Base-by-base conservation (phyloP, 2,329 filamentous ascomycete genomes). In the Trichoderma semiorbis region DNA sequence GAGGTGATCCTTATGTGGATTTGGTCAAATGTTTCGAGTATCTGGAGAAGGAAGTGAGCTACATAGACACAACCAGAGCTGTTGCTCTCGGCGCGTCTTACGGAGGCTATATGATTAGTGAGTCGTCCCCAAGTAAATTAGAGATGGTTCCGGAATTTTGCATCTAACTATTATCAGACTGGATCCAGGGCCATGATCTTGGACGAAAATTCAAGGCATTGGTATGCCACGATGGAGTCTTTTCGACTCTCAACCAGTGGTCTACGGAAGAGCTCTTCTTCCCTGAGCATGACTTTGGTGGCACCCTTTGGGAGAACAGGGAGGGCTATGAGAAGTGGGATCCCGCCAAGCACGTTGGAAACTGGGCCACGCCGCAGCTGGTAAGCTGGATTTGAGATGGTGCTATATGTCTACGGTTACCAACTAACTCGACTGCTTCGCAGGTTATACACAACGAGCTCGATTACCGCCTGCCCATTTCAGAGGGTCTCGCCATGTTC, bases 351-450 rank as follows among this genome's bases (percentile, higher is more conserved):
- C 84, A 87, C 67, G 87, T 89, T 72, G 82, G 86, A 43, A 86
- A 95, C 75, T 98, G 95, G 95, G 84, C 88, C 1, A 98, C 95
- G 1, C 96, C 96, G 0, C 91, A 96, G 81, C 85, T 99, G 73
- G 90, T 97, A 75, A 73, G 82, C 78, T 55, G 36, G n/a, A 36
- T 16, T 16, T 14, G 14, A 24, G 43, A 43, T 11, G 11, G 4
- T 5, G 5, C 24, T 6, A 6, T n/a, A 7, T 10, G 14, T 28
- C 21, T 36, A 18, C 50, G 1, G 6, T 16, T 8, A 24, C 58
- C 73, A 21, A 72, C 70, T 75, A n/a, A 76, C 39, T 53, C 26
- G 7, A 5, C 63, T 63, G 11, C 39, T 30, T 39, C 28, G 21
- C 43, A 83, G 81, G 81, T 89, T 73, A 94, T 98, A 69, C 95